Base-by-base conservation (phyloP, 2,329 filamentous ascomycete species). In the Pseudogymnoascus sp. region DNA sequence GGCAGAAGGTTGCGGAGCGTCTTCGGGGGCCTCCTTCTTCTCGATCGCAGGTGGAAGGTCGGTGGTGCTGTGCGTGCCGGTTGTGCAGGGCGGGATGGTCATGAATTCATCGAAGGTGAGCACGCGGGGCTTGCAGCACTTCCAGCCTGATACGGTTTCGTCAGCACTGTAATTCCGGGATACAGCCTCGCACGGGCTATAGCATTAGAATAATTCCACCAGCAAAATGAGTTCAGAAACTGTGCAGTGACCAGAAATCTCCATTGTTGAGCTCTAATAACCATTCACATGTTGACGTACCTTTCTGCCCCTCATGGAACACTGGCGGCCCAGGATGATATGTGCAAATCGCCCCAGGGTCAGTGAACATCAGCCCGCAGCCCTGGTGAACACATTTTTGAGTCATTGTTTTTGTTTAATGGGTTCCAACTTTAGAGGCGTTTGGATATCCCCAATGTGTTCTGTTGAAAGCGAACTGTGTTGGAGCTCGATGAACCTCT, bases 21-120 rank as follows among this genome's bases (percentile, higher is more conserved):
- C 72, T 12, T 78, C 74, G 40, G 73, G 72, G 10, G 74, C 74
- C 65, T 75, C 70, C 70, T 81, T 85, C 76, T 86, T 84, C 69
- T 86, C 85, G 63, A 86, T 76, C 69, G 80, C 76, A 15, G 83
- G 84, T 1, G 84, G 84, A 61, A 81, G 73, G 69, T 97, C 93
- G 65, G 94, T 89, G 10, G 90, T 92, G 63, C 90, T 94, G 79
- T 99, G 94, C 70, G 87, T 92, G 71, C 94, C 94, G 10, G 87
- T 89, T 27, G 94, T 96, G 81, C 94, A 99, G 37, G 94, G 93
- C 59, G 89, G 80, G 69, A 99, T 97, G 64, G 81, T 76, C 75
- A 99, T 90, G 80, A 99, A 99, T 78, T 99, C 94, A 77, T 99
- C 94, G 74, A 99, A 99, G 64, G 92, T 97, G 70, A 99, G 81